phyloP scores from a whole-genome alignment of 805 yeast genomes.

The Clavispora carvajalis region DNA sequence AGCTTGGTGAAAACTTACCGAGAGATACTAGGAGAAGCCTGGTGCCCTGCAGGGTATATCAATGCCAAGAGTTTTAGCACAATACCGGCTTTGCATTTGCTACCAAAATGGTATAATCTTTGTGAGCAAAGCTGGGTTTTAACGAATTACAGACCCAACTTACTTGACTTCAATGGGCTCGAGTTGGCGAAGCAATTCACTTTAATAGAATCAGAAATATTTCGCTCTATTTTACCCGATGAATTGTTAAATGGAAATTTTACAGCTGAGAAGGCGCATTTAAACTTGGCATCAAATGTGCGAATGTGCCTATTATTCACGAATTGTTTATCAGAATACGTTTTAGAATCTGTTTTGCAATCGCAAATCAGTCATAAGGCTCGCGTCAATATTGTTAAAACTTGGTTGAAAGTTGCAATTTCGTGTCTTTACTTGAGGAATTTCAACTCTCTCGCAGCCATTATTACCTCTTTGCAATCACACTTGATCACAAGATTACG shows the following conservation, averaged over 20 bases:
- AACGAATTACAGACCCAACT: constrained; percentile 46
- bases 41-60: constrained; percentile 34
- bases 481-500: constrained; percentile 61
- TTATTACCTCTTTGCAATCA: constrained; percentile 71
- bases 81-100: constrained; percentile 11
- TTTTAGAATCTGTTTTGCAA: constrained; percentile 61
- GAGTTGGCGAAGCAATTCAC: constrained; percentile 78
- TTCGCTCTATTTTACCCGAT: constrained; percentile 55
- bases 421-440: constrained; percentile 70
- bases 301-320: constrained; percentile 61
- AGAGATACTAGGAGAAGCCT: constrained; percentile 43
- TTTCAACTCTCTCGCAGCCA: constrained; percentile 74
- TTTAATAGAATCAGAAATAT: constrained; percentile 62
- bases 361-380: constrained; percentile 44
- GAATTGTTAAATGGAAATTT: constrained; percentile 65
- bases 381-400: constrained; percentile 51
- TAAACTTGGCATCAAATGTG: constrained; percentile 59
- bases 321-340: constrained; percentile 66
- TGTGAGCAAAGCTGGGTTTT: constrained; percentile 57
- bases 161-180: constrained; percentile 58
- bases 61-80: constrained; percentile 26
- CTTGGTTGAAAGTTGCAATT: constrained; percentile 71
- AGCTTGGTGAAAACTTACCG: constrained; percentile 49
- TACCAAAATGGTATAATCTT: constrained; percentile 45
- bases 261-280: constrained; percentile 52